Evolutionary conservation across 164 flowering plant genomes (phyloP).

Genomic region (Annona cherimola): DNA sequence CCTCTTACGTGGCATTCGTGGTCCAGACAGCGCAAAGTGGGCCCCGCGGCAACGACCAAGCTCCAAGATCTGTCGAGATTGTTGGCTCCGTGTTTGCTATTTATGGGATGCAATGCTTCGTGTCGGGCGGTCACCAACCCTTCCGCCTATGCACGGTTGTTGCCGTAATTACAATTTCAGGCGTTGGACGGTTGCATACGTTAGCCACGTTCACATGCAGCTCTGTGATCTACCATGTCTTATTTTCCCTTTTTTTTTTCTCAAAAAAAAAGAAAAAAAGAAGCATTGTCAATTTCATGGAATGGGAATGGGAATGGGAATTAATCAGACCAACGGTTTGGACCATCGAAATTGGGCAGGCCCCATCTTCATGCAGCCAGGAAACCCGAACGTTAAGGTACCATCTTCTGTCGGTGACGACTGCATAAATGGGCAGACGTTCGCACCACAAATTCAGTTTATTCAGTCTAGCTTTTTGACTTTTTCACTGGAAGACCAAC

Average conservation of each 20-base stretch:
- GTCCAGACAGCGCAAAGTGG: background rate
- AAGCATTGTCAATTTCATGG: too few relatives aligned
- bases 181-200: background rate
- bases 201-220: background rate
- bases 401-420: background rate
- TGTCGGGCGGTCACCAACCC: conserved; percentile 1
- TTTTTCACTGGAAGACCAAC: background rate
- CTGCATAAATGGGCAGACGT: background rate
- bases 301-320: too few relatives aligned
- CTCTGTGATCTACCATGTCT: too few relatives aligned
- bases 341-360: background rate
- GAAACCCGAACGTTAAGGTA: background rate
- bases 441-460: background rate
- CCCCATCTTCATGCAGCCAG: background rate
- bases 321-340: background rate
- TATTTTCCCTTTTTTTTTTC: too few relatives aligned
- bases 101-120: background rate
- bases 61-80: background rate
- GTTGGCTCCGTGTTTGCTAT: background rate
- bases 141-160: background rate
- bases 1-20: background rate
- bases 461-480: background rate
- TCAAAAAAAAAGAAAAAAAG: too few relatives aligned
- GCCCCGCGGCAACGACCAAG: background rate
- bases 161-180: background rate